These are phyloP conservation scores for Cystobasidium slooffiae DNA, from an alignment of 1,284 basidiomycete species.

Conservation along the genomic window DNA sequence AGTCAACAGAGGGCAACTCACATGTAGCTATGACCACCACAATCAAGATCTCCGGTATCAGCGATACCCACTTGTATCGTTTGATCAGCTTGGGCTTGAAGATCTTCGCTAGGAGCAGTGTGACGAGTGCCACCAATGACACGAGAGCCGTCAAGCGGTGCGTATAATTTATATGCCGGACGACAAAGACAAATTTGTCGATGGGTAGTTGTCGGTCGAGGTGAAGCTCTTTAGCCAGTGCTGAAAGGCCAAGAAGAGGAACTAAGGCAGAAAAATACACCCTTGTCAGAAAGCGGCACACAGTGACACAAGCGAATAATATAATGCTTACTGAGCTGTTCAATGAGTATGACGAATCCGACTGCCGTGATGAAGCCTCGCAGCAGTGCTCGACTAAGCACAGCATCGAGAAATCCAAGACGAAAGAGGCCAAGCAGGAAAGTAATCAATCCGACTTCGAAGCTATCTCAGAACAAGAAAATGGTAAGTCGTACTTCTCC, in stretches of 20 bases:
- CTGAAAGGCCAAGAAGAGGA: conserved; percentile 38
- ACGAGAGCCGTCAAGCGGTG: conserved; percentile 73
- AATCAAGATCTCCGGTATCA: conserved; percentile 80
- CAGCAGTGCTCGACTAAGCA: conserved; percentile 81
- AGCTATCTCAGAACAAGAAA: conserved; percentile 67
- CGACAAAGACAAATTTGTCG: conserved; percentile 76
- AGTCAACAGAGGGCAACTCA: conserved; percentile 58
- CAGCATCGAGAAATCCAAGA: conserved; percentile 91
- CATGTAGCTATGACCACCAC: conserved; percentile 77
- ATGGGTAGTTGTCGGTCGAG: conserved; percentile 63
- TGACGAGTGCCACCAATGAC: conserved; percentile 64
- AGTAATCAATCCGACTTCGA: conserved; percentile 87
- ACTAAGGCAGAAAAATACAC: conserved; percentile 9
- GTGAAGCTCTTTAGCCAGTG: conserved; percentile 15
- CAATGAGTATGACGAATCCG: conserved; percentile 62
- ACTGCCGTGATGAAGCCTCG: conserved; percentile 85
- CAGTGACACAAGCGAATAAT: conserved; percentile 17
- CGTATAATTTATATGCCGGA: conserved; percentile 66
- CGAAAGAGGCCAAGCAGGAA: conserved; percentile 84
- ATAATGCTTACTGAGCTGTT: conserved; percentile 71
- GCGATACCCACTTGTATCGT: conserved; percentile 69
- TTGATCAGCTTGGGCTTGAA: conserved; percentile 64
- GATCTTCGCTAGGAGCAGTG: conserved; percentile 66
- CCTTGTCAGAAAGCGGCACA: background rate
- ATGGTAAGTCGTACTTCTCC: conserved; percentile 61